phyloP scores from a whole-genome alignment of 1,139 yeast species.

The Blastobotrys elegans region DNA sequence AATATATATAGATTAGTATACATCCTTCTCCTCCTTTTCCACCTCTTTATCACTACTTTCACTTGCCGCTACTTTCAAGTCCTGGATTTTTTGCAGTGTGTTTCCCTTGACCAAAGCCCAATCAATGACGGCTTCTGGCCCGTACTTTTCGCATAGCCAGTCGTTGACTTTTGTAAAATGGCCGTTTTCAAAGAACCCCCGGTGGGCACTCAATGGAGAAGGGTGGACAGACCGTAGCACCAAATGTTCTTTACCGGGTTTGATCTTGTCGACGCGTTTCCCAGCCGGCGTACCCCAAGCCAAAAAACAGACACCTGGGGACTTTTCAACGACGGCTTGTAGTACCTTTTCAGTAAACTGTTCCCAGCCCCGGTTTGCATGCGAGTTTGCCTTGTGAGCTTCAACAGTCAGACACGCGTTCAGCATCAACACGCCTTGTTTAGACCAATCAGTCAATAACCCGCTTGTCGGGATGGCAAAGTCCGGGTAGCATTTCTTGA shows the following conservation, averaged over 20 bases:
- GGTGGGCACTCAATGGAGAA: conserved; percentile 82
- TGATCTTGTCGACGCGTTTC: conserved; percentile 49
- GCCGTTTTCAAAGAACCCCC: conserved; percentile 72
- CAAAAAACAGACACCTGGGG: conserved; percentile 63
- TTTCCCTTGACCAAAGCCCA: conserved; percentile 59
- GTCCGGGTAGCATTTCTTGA: conserved; percentile 66
- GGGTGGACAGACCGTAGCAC: conserved; percentile 85
- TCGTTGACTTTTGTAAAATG: conserved; percentile 71
- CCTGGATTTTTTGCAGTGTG: conserved; percentile 50
- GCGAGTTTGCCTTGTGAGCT: conserved; percentile 92
- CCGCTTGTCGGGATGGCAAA: conserved; percentile 61
- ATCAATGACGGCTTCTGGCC: conserved; percentile 49
- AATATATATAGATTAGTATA: not conserved
- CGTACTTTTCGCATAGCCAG: conserved; percentile 54
- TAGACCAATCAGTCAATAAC: conserved; percentile 77
- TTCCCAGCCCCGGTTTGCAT: conserved; percentile 92
- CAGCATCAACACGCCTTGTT: conserved; percentile 79
- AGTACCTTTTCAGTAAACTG: conserved; percentile 73
- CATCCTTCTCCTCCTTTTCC: not conserved
- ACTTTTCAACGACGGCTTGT: conserved; percentile 40
- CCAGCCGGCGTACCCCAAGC: conserved; percentile 98
- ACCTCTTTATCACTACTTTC: not conserved
- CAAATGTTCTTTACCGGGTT: conserved; percentile 34
- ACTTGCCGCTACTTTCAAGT: conserved; percentile 11
- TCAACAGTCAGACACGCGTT: conserved; percentile 89